Percentiles rank a stretch among this genome's conserved stretches.
Evolutionary conservation across 345 rosid genomes (phyloP).

Genomic region (Corchorus olitorius): DNA sequence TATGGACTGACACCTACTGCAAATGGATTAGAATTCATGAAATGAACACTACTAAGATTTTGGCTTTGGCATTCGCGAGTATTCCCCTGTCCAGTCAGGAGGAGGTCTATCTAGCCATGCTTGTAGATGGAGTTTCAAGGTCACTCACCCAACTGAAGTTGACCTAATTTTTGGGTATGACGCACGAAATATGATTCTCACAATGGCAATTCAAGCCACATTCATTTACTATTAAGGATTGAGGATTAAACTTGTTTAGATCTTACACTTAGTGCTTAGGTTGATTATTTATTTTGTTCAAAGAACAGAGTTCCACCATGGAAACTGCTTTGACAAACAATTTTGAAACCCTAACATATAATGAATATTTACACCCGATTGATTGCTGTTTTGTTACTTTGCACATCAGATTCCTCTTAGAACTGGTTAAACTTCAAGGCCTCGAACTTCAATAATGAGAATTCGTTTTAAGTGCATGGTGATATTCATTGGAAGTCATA

Average conservation of each 20-base stretch:
- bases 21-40: conserved; percentile 67
- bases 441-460: too few species aligned
- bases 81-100: neutral
- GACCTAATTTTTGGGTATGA: neutral
- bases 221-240: neutral
- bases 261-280: neutral
- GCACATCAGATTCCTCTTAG: neutral
- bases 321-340: neutral
- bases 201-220: too few species aligned
- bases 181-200: too few species aligned
- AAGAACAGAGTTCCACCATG: neutral
- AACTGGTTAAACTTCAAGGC: neutral
- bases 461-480: too few species aligned
- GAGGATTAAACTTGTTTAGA: neutral
- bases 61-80: neutral
- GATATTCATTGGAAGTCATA: too few species aligned
- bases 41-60: conserved; percentile 27
- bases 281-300: neutral
- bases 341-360: neutral
- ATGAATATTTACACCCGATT: neutral
- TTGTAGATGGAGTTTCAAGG: neutral
- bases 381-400: neutral
- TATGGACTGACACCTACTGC: conserved; percentile 72
- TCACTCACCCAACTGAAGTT: neutral
- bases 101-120: neutral